Evolutionary conservation across 2,329 filamentous ascomycete species (phyloP), one percentile per base, ranked within the genome.

Genomic region (Neurospora sp.): DNA sequence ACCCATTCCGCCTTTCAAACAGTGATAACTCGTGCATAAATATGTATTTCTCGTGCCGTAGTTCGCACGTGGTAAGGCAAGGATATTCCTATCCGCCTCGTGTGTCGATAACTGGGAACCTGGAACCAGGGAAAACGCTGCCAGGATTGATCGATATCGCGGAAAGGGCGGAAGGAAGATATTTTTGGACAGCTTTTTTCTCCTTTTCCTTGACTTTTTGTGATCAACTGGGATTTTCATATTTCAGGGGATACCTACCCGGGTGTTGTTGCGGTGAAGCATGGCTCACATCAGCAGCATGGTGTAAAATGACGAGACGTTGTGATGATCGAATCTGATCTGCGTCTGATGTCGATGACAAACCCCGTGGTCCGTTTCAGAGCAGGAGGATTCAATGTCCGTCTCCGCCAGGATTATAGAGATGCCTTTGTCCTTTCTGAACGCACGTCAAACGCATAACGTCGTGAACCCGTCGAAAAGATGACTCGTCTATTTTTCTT

Each of bases 51-150:
- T 62, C 23, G 52, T 62, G 23, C 23, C 28, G 52, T 62, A 62
- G 23, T 57, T 38, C n/a, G 19, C 67, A 68, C 67, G 67, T 68
- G 67, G 67, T 36, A 23, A 52, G 67, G 41, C 67, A 68, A 52
- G 67, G 67, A 68, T 68, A n/a, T 38, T 36, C 33, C 23, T 19
- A 33, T 17, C 41, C 19, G 67, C 67, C 28, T 68, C 12, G 52
- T 62, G 37, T 52, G 66, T 41, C 23, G 19, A 15, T 10, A 4
- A n/a, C n/a, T 40, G 28, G 62, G 62, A 38, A 12, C 39, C 39
- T 17, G 39, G 6, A 41, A 41, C 39, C 4, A 5, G 23, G 46
- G 6, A 17, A 57, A 33, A 33, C 52, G 52, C 6, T 62, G 23
- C 23, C 28, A 8, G 6, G 6, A 5, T 62, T 52, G 33, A 23